A percentile compares a stretch with the other conserved stretches of the same genome.
phyloP scores from a whole-genome alignment of 768 basidiomycete species.

The Termitomyces sp. region DNA sequence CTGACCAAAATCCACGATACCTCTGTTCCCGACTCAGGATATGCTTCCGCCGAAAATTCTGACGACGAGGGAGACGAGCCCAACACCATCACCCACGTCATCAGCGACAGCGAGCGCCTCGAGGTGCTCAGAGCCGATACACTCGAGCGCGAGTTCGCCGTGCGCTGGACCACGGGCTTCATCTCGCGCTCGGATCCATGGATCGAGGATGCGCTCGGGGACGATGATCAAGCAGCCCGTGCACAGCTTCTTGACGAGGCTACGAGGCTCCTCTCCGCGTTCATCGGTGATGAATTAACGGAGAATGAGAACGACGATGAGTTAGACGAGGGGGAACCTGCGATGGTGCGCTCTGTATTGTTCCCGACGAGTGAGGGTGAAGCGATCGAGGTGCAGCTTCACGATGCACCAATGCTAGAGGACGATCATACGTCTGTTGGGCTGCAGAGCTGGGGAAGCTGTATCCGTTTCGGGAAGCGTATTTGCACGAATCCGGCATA shows the following conservation, averaged over 20 bases:
- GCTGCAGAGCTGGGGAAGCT: constrained; percentile 82
- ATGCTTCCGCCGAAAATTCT: constrained; percentile 71
- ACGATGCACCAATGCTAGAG: constrained; percentile 63
- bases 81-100: constrained; percentile 9
- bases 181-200: constrained; percentile 60
- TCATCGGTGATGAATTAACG: constrained; percentile 36
- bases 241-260: constrained; percentile 52
- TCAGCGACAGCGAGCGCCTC: constrained; percentile 26
- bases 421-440: constrained; percentile 80
- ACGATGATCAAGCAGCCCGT: constrained; percentile 40
- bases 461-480: constrained; percentile 66
- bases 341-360: constrained; percentile 52
- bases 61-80: constrained; percentile 36
- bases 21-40: constrained; percentile 69
- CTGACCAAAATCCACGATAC: constrained; percentile 36
- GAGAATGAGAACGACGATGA: constrained; percentile 33
- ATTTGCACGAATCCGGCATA: constrained; percentile 48
- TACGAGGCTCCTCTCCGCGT: constrained; percentile 53
- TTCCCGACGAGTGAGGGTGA: constrained; percentile 31
- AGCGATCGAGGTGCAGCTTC: constrained; percentile 52
- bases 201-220: constrained; percentile 27
- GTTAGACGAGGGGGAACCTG: constrained; percentile 36
- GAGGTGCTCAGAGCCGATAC: constrained; percentile 58
- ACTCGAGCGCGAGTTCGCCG: constrained; percentile 65
- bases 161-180: constrained; percentile 75